These are phyloP conservation scores for Aspergillus homomorphus DNA, from an alignment of 495 filamentous ascomycete species.

Conservation along the genomic window DNA sequence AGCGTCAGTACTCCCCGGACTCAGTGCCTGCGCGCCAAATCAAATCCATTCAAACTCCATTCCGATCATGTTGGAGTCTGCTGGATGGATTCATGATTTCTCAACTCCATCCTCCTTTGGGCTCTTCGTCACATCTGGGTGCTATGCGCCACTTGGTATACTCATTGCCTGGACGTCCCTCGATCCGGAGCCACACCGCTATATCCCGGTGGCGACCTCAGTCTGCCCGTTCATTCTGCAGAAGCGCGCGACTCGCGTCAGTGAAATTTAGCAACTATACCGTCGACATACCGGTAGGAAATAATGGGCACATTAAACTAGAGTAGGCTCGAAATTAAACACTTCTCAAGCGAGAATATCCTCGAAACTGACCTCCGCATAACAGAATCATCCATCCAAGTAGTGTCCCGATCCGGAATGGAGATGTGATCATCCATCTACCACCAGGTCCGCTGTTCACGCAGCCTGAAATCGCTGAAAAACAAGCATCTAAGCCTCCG, in stretches of 20 bases:
- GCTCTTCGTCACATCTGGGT: neutral
- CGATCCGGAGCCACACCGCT: neutral
- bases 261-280: neutral
- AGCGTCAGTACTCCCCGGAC: neutral
- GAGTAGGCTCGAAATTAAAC: slow-evolving; percentile 18
- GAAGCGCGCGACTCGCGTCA: neutral
- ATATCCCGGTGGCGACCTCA: neutral
- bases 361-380: neutral
- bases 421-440: slow-evolving; percentile 38
- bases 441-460: slow-evolving; percentile 38
- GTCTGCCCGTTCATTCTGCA: neutral
- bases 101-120: neutral
- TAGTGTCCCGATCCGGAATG: neutral
- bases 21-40: no score
- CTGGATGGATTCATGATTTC: no score
- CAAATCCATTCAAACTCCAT: no score
- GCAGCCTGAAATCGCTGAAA: slow-evolving; percentile 5
- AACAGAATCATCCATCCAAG: slow-evolving; percentile 28
- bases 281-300: slow-evolving; percentile 30
- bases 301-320: slow-evolving; percentile 32
- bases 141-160: neutral
- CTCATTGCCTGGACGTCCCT: neutral
- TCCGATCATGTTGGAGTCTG: no score
- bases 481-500: neutral
- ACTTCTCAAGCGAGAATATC: neutral